phyloP scores from a whole-genome alignment of 331 rosid genomes.

The Cydonia oblonga region DNA sequence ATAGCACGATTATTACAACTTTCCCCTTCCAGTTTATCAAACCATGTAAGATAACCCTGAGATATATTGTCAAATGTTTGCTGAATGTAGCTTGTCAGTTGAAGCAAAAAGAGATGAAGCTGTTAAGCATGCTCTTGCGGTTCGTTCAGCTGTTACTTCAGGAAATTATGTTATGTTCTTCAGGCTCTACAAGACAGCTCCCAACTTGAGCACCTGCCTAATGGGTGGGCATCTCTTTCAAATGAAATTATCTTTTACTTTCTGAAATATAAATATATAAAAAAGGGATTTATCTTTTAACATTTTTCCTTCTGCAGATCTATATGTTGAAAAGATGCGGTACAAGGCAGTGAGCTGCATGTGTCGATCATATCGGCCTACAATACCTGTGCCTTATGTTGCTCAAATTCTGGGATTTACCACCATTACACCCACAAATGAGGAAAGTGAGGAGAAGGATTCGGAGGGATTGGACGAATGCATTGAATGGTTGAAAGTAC shows the following conservation, averaged over 20 bases:
- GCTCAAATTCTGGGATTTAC: slow-evolving; percentile 81
- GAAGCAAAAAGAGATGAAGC: slow-evolving; percentile 69
- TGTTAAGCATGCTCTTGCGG: slow-evolving; percentile 90
- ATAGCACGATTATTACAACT: not conserved
- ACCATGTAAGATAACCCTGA: not conserved
- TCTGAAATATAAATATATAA: not conserved
- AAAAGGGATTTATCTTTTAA: not conserved
- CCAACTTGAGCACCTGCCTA: slow-evolving; percentile 75
- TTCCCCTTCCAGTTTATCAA: not conserved
- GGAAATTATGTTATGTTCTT: slow-evolving; percentile 81
- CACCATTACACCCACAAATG: slow-evolving; percentile 18
- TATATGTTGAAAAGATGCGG: slow-evolving; percentile 88
- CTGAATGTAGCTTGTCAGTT: slow-evolving; percentile 49
- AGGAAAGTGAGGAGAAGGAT: slow-evolving; percentile 46
- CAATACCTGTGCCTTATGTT: slow-evolving; percentile 62
- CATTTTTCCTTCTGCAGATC: slow-evolving; percentile 40
- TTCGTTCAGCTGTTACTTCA: slow-evolving; percentile 83
- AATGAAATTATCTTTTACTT: not conserved
- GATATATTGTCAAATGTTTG: slow-evolving; percentile 10
- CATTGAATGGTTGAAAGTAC: slow-evolving; percentile 86
- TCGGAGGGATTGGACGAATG: slow-evolving; percentile 66
- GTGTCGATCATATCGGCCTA: slow-evolving; percentile 92
- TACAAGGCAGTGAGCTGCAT: slow-evolving; percentile 86
- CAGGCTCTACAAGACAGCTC: slow-evolving; percentile 82
- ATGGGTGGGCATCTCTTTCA: slow-evolving; percentile 56